Conservation (phyloP, 2,329 filamentous ascomycete genomes). For the Pezicula neosporulosa region DNA sequence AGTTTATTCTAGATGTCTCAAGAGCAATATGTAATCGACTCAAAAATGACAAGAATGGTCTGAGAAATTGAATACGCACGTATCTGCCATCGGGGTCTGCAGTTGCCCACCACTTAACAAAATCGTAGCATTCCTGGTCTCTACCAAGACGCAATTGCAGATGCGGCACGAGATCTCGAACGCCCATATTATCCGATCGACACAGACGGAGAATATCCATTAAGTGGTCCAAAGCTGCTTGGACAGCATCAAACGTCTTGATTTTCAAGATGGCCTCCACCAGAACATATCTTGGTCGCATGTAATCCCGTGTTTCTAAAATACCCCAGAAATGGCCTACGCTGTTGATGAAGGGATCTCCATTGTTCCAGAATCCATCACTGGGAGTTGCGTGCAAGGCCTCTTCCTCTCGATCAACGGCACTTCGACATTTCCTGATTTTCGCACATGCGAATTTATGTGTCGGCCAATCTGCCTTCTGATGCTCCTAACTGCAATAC, state of each 20-base stretch:
- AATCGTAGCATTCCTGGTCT: slow-evolving; percentile 47
- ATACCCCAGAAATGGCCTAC: slow-evolving; percentile 41
- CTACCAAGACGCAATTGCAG: slow-evolving; percentile 41
- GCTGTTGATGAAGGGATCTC: slow-evolving; percentile 33
- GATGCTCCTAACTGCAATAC: slow-evolving; percentile 45
- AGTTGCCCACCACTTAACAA: slow-evolving; percentile 42
- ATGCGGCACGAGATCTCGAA: slow-evolving; percentile 37
- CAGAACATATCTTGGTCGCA: slow-evolving; percentile 33
- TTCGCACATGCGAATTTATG: slow-evolving; percentile 39
- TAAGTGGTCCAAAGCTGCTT: slow-evolving; percentile 34
- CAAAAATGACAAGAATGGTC: too few species aligned
- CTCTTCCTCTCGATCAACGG: slow-evolving; percentile 33
- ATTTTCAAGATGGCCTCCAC: slow-evolving; percentile 30
- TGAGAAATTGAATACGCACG: slow-evolving; percentile 1
- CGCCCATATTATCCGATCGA: slow-evolving; percentile 40
- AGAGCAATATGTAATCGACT: too few species aligned
- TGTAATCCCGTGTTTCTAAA: slow-evolving; percentile 39
- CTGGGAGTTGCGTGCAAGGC: slow-evolving; percentile 29
- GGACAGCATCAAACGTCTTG: slow-evolving; percentile 31
- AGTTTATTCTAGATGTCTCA: too few species aligned
- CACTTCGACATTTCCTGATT: slow-evolving; percentile 29
- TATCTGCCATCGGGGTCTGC: slow-evolving; percentile 24
- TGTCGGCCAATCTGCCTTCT: slow-evolving; percentile 29
- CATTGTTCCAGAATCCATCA: slow-evolving; percentile 20
- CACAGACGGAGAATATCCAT: slow-evolving; percentile 41